Conservation (phyloP, 192 early-diverging fungal species). For the Bifiguratus adelaidae region DNA sequence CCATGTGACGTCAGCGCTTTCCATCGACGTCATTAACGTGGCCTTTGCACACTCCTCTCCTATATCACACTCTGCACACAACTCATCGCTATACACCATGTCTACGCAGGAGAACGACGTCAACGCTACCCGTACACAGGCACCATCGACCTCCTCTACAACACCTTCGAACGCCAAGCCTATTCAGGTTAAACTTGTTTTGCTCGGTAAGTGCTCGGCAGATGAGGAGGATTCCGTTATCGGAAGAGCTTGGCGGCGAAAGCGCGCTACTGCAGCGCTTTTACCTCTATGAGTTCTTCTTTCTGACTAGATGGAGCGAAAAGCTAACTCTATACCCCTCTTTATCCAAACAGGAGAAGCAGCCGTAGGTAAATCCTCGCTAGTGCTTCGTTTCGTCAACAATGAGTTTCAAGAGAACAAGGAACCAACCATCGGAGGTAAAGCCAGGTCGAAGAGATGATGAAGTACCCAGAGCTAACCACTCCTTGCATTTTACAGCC, state of each 20-base stretch:
- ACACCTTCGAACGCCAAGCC: constrained; percentile 63
- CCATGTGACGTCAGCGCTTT: too few species aligned
- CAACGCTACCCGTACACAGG: too few species aligned
- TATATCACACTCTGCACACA: too few species aligned
- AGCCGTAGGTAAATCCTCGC: constrained; percentile 97
- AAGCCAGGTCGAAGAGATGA: constrained; percentile 1
- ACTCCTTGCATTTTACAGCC: constrained; percentile 22
- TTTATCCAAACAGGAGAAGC: constrained; percentile 83
- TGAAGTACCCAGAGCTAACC: neutral
- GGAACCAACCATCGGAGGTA: constrained; percentile 95
- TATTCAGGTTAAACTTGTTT: constrained; percentile 94
- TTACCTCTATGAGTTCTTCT: too few species aligned
- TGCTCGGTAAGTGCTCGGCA: constrained; percentile 58
- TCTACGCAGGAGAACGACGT: too few species aligned
- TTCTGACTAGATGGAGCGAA: too few species aligned
- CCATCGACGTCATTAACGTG: too few species aligned
- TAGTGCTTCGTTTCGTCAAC: constrained; percentile 91
- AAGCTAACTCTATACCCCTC: too few species aligned
- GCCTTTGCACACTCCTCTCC: too few species aligned
- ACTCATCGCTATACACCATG: too few species aligned
- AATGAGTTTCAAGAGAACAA: constrained; percentile 93
- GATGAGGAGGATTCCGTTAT: neutral
- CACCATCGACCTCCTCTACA: too few species aligned
- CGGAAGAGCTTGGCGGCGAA: neutral
- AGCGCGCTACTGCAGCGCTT: neutral